Evolutionary conservation across 768 basidiomycete genomes (phyloP).

Genomic region (Jaapia argillacea): DNA sequence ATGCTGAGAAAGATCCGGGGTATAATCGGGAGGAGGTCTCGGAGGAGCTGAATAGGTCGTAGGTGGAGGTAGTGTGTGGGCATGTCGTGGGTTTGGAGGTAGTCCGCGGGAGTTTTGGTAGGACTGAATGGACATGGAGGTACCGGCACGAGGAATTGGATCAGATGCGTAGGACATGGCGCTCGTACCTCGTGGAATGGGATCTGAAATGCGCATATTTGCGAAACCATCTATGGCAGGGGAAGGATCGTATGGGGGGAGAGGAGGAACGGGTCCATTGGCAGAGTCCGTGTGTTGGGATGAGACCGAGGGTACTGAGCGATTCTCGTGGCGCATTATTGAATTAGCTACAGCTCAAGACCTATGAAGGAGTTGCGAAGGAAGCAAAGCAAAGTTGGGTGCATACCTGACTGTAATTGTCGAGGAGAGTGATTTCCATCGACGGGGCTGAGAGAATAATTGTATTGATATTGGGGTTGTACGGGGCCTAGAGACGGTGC

Average conservation of each 20-base stretch:
- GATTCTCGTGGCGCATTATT: constrained; percentile 35
- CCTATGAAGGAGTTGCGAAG: background rate
- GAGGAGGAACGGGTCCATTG: constrained; percentile 16
- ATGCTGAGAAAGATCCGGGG: constrained; percentile 8
- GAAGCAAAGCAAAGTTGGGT: too few species aligned
- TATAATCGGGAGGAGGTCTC: constrained; percentile 1
- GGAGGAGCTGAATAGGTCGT: constrained; percentile 14
- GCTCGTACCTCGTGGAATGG: constrained; percentile 21
- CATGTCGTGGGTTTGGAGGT: too few species aligned
- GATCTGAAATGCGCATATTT: constrained; percentile 41
- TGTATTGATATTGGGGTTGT: background rate
- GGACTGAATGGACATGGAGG: constrained; percentile 46
- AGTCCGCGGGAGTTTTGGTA: constrained; percentile 14
- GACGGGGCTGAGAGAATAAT: background rate
- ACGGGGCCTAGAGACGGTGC: background rate
- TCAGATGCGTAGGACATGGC: constrained; percentile 24
- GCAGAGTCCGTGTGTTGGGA: constrained; percentile 25
- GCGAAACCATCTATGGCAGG: constrained; percentile 41
- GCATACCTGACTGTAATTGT: too few species aligned
- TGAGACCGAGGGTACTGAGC: constrained; percentile 36
- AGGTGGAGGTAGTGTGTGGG: constrained; percentile 21
- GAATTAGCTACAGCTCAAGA: constrained; percentile 10
- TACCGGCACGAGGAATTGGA: constrained; percentile 42
- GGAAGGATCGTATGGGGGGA: constrained; percentile 33
- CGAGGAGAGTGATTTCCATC: too few species aligned